Conservation (phyloP, 2,329 filamentous ascomycete species). For the Clarireedia hainanense region DNA sequence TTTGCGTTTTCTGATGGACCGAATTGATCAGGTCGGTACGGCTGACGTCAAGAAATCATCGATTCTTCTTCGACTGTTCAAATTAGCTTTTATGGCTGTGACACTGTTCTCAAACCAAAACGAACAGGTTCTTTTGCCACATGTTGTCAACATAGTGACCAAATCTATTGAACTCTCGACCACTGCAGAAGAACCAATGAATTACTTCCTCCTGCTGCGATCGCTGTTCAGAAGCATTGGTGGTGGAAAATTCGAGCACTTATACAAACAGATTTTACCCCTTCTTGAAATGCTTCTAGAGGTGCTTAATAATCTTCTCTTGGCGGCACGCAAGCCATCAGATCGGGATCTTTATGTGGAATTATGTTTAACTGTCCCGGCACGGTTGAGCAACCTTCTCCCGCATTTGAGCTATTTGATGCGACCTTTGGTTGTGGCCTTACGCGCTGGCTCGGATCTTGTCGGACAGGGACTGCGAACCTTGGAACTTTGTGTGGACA, state of each 20-base stretch:
- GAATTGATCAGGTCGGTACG: conserved; percentile 89
- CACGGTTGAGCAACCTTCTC: conserved; percentile 84
- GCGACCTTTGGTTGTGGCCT: conserved; percentile 90
- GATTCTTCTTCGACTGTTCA: conserved; percentile 89
- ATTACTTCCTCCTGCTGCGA: conserved; percentile 89
- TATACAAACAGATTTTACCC: conserved; percentile 97
- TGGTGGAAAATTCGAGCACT: conserved; percentile 90
- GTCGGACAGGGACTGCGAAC: conserved; percentile 92
- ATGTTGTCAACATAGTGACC: conserved; percentile 95
- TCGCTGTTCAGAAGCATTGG: conserved; percentile 95
- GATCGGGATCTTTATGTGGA: conserved; percentile 97
- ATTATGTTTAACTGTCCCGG: conserved; percentile 90
- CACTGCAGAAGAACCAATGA: conserved; percentile 94
- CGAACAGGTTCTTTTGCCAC: conserved; percentile 87
- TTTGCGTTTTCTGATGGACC: conserved; percentile 92
- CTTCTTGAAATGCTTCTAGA: conserved; percentile 96
- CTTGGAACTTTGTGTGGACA: conserved; percentile 93
- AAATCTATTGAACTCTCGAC: conserved; percentile 95
- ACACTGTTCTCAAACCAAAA: conserved; percentile 93
- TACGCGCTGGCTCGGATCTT: conserved; percentile 84
- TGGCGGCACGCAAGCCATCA: conserved; percentile 81
- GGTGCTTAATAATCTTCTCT: conserved; percentile 87
- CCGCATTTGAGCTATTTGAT: conserved; percentile 95
- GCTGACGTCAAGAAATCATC: conserved; percentile 87
- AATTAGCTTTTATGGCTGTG: conserved; percentile 98